Evolutionary conservation across 2,329 filamentous ascomycete genomes (phyloP).

Genomic region (Ustulina deusta): DNA sequence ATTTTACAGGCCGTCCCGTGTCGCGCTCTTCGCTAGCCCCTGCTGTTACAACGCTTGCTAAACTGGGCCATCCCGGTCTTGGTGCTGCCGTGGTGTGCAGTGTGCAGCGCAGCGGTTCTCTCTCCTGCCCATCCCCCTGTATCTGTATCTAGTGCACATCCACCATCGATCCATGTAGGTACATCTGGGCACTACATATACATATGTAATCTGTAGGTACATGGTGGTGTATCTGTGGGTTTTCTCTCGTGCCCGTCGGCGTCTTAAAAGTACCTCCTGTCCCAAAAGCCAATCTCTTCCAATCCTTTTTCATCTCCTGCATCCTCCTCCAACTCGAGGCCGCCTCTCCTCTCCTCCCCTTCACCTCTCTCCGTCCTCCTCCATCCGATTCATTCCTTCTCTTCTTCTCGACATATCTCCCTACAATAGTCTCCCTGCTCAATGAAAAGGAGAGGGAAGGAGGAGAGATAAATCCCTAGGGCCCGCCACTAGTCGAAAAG

Average conservation of each 20-base stretch:
- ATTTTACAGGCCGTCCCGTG: conserved; percentile 41
- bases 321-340: conserved; percentile 66
- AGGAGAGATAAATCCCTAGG: conserved; percentile 50
- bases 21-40: conserved; percentile 40
- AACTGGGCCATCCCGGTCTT: conserved; percentile 38
- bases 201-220: conserved; percentile 32
- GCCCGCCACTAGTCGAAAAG: conserved; percentile 45
- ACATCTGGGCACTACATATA: conserved; percentile 19
- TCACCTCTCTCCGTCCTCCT: conserved; percentile 50
- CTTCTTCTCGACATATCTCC: conserved; percentile 55
- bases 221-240: conserved; percentile 39
- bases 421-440: conserved; percentile 59
- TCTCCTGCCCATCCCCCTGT: conserved; percentile 22
- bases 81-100: conserved; percentile 37
- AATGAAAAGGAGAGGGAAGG: conserved; percentile 51
- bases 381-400: conserved; percentile 67
- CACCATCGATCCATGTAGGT: conserved; percentile 30
- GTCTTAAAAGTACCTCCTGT: conserved; percentile 59
- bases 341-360: conserved; percentile 50
- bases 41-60: conserved; percentile 32
- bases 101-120: conserved; percentile 36
- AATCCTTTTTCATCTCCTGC: conserved; percentile 67
- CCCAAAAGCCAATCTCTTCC: conserved; percentile 60
- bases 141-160: conserved; percentile 26
- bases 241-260: conserved; percentile 41